Base-by-base conservation (phyloP, 331 rosid species). In the Prunus yedoensis region DNA sequence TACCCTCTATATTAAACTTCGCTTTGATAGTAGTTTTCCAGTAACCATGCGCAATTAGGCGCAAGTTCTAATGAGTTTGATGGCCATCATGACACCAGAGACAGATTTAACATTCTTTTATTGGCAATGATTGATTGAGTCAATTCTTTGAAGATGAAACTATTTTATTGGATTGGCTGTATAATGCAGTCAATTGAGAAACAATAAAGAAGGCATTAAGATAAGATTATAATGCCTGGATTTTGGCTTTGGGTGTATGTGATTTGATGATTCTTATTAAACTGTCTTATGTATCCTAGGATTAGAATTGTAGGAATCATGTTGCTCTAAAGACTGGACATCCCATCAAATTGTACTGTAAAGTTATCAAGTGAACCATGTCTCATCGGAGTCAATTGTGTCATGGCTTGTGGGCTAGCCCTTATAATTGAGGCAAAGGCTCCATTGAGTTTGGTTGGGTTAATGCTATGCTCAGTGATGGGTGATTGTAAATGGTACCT, bases 291-390 rank as follows among this genome's bases (percentile, higher is more conserved):
- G 23, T 46, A 12, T 14, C 13, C 0, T 27, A 50, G 30, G 32
- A 47, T 18, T 45, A 3, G 23, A 20, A 18, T 12, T 67, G 64
- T 57, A 10, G 15, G 32, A 63, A 63, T 62, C 6, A 35, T 28
- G 7, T 20, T 56, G 63, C 28, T 17, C 43, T 14, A 17, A 57
- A 70, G 3, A 77, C 23, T 67, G 23, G 62, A 60, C 56, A 46
- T 70, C 46, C 65, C 60, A 57, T 51, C 15, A 56, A 45, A 45
- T 57, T 5, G 47, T 8, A 35, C 56, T 64, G 49, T 3, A 70
- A 32, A 46, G 23, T 66, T 56, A 27, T 60, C 54, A 17, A 57
- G 57, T 30, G 70, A 50, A 60, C 65, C 73, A 53, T 81, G 74
- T 57, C 46, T 23, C 23, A 25, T 60, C 13, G 47, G 49, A 47